phyloP scores from a whole-genome alignment of 345 rosid genomes.

The Hibiscus mutabilis region DNA sequence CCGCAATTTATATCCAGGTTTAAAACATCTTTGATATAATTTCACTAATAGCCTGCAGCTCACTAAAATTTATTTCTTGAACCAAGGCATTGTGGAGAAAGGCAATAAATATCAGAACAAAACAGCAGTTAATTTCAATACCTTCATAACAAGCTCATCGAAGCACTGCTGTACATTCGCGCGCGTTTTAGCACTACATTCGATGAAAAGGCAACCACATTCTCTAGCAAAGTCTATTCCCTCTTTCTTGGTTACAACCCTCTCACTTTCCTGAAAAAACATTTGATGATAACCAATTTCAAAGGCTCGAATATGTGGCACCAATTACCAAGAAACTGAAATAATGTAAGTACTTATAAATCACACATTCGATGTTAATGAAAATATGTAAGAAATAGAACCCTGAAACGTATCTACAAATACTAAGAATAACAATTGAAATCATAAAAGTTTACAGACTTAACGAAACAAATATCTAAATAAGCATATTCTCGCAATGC shows the following conservation, averaged over 20 bases:
- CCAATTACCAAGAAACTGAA: not conserved
- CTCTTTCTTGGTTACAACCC: constrained; percentile 55
- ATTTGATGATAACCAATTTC: not conserved
- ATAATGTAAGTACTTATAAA: not conserved
- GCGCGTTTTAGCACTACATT: constrained; percentile 63
- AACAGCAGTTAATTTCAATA: not conserved
- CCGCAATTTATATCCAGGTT: not conserved
- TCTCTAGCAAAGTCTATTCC: constrained; percentile 57
- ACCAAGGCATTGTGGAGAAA: not conserved
- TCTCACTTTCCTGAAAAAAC: constrained; percentile 46
- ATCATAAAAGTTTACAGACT: not conserved
- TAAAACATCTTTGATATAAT: not conserved
- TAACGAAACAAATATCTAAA: not conserved
- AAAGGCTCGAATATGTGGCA: not conserved
- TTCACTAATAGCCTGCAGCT: not conserved
- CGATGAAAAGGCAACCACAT: constrained; percentile 54
- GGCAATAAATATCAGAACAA: not conserved
- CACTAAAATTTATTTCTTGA: not conserved
- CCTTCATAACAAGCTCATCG: constrained; percentile 60
- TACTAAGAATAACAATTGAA: not conserved
- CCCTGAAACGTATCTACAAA: not conserved
- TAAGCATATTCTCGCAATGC: not conserved
- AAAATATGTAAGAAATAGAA: not conserved
- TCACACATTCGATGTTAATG: not conserved
- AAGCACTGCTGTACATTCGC: constrained; percentile 53